These are phyloP conservation scores for Physcomitrium patens DNA, from an alignment of 225 moss, liverwort and hornwort species.

Conservation along the genomic window DNA sequence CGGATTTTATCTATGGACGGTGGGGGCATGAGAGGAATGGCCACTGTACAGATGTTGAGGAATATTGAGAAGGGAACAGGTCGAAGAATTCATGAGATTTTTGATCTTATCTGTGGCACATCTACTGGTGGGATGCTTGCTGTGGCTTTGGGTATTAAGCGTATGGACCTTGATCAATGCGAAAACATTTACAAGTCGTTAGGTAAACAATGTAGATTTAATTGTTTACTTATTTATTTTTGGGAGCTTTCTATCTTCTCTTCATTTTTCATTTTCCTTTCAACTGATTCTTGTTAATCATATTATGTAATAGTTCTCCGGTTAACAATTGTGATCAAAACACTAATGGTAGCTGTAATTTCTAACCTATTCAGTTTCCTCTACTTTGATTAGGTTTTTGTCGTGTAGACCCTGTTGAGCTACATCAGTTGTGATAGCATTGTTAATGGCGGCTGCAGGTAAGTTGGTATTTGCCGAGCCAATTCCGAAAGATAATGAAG, in stretches of 20 bases:
- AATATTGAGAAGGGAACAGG: conserved; percentile 90
- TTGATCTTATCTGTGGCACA: conserved; percentile 99
- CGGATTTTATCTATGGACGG: conserved; percentile 99
- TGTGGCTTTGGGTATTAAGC: conserved; percentile 95
- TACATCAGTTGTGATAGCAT: conserved; percentile 16
- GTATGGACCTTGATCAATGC: conserved; percentile 87
- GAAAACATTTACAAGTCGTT: conserved; percentile 97
- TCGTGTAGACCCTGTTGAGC: conserved; percentile 16
- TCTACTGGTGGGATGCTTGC: conserved; percentile 99
- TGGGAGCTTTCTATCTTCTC: conserved; percentile 18
- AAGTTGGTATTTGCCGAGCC: conserved; percentile 94
- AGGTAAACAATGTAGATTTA: conserved; percentile 48
- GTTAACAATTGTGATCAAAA: conserved; percentile 11
- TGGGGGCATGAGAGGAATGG: conserved; percentile 98
- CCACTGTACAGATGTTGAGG: conserved; percentile 93
- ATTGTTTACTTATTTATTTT: background rate
- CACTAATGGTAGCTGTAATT: conserved; percentile 2
- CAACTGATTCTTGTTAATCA: conserved; percentile 17
- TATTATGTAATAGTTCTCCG: conserved; percentile 19
- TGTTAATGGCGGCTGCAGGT: conserved; percentile 61
- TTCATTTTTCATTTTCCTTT: conserved; percentile 18
- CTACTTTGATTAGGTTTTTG: conserved; percentile 21
- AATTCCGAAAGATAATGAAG: conserved; percentile 94
- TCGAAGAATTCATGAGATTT: conserved; percentile 94
- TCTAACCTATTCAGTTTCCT: conserved; percentile 7